Percentiles rank a stretch among this genome's conserved stretches.
These are phyloP conservation scores for Acanthamoeba royreba DNA, from an alignment of 208 protist species.

Conservation along the genomic window DNA sequence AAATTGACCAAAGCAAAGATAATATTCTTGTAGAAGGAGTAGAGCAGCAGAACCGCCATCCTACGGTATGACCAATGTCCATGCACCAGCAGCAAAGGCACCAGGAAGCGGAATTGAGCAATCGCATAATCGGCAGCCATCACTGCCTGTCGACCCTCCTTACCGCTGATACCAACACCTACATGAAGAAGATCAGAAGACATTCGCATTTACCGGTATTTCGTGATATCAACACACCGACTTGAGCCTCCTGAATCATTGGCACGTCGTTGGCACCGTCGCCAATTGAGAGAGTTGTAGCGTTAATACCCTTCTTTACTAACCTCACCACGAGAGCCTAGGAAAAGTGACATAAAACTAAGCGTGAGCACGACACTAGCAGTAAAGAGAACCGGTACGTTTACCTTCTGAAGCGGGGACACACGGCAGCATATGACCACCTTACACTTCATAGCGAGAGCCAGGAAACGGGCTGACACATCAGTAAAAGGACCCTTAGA, in stretches of 20 bases:
- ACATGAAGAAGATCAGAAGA: slow-evolving; percentile 47
- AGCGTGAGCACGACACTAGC: background rate
- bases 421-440: slow-evolving; percentile 83
- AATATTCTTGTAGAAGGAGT: slow-evolving; percentile 98
- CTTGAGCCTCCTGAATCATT: slow-evolving; percentile 89
- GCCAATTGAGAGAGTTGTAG: slow-evolving; percentile 93
- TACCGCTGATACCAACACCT: slow-evolving; percentile 84
- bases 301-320: slow-evolving; percentile 59
- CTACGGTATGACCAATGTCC: slow-evolving; percentile 92
- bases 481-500: slow-evolving; percentile 17
- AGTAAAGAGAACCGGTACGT: background rate
- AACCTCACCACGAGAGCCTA: slow-evolving; percentile 67
- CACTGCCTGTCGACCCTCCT: slow-evolving; percentile 84
- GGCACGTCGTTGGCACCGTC: slow-evolving; percentile 98
- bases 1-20: slow-evolving; percentile 87
- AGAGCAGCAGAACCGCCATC: slow-evolving; percentile 89
- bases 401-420: slow-evolving; percentile 77
- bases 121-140: slow-evolving; percentile 80
- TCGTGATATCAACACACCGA: background rate
- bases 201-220: background rate
- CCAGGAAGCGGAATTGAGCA: slow-evolving; percentile 77
- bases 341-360: background rate
- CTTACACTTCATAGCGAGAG: slow-evolving; percentile 65
- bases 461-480: slow-evolving; percentile 53
- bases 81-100: slow-evolving; percentile 91